These are phyloP conservation scores for Talaromyces proteolyticus DNA, from an alignment of 495 filamentous ascomycete species.

Conservation along the genomic window DNA sequence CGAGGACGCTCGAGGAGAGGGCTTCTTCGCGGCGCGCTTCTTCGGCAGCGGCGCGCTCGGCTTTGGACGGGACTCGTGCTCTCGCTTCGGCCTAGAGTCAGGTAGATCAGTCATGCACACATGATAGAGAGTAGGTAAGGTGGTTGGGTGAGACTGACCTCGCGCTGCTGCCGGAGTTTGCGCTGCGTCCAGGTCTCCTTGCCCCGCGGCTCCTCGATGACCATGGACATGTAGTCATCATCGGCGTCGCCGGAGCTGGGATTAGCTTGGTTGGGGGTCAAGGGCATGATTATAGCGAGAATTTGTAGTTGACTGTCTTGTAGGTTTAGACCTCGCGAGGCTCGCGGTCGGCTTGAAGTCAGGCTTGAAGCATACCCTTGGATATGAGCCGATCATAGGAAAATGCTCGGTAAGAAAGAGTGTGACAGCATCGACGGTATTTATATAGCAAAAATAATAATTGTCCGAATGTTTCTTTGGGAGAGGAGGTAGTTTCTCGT, in stretches of 20 bases:
- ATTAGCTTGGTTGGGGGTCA: too few relatives aligned
- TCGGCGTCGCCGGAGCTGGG: conserved; percentile 22
- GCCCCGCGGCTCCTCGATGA: conserved; percentile 44
- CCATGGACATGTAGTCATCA: conserved; percentile 64
- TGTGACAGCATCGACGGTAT: too few relatives aligned
- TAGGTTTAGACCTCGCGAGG: too few relatives aligned
- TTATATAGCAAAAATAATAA: too few relatives aligned
- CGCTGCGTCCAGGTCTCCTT: conserved; percentile 55
- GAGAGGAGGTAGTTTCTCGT: too few relatives aligned
- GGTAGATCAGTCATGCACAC: neutral
- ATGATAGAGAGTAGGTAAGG: neutral
- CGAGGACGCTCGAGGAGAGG: conserved; percentile 62
- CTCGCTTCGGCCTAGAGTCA: conserved; percentile 43
- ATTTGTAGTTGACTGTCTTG: too few relatives aligned
- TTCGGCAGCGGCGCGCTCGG: conserved; percentile 68
- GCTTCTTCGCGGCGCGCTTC: conserved; percentile 66
- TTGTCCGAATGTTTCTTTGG: too few relatives aligned
- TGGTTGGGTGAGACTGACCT: conserved; percentile 26
- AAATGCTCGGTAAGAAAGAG: too few relatives aligned
- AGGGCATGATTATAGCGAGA: too few relatives aligned
- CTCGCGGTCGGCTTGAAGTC: too few relatives aligned
- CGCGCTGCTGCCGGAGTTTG: conserved; percentile 47
- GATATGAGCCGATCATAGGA: too few relatives aligned
- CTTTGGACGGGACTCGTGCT: conserved; percentile 60
- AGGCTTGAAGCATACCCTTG: too few relatives aligned